These are phyloP conservation scores for Bipolaris gigantea DNA, from an alignment of 2,329 filamentous ascomycete species.

Conservation along the genomic window DNA sequence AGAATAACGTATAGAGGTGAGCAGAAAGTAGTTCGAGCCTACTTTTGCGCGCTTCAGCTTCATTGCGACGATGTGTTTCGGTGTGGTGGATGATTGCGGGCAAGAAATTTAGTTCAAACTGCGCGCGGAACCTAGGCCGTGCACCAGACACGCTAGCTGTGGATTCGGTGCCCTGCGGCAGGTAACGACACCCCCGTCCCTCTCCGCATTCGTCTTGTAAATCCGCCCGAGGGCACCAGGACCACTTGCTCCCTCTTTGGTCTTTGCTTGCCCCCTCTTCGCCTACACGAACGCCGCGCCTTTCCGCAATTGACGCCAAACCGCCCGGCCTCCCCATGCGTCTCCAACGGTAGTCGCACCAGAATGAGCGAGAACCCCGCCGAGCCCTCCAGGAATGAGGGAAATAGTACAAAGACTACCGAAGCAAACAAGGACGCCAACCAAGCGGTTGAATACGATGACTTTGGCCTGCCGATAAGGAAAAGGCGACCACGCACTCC, in stretches of 20 bases:
- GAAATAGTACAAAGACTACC: slow-evolving; percentile 19
- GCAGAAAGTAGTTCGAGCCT: not conserved
- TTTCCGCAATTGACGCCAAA: not conserved
- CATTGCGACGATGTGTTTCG: slow-evolving; percentile 23
- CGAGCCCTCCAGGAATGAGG: slow-evolving; percentile 31
- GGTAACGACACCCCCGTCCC: slow-evolving; percentile 17
- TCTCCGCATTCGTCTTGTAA: slow-evolving; percentile 17
- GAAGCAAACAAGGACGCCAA: slow-evolving; percentile 14
- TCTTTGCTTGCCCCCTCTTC: not conserved
- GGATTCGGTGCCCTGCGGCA: slow-evolving; percentile 17
- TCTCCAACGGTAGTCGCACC: slow-evolving; percentile 21
- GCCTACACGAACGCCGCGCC: not conserved
- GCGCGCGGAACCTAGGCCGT: slow-evolving; percentile 13
- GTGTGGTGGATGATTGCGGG: slow-evolving; percentile 7
- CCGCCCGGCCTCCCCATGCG: slow-evolving; percentile 14
- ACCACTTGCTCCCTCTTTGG: slow-evolving; percentile 12
- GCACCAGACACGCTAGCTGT: slow-evolving; percentile 11
- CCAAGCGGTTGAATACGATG: slow-evolving; percentile 59
- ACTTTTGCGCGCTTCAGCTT: slow-evolving; percentile 41
- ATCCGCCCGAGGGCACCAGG: slow-evolving; percentile 13
- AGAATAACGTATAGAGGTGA: not conserved
- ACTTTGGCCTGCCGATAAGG: slow-evolving; percentile 70
- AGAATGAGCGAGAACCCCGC: slow-evolving; percentile 36
- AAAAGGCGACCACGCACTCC: slow-evolving; percentile 45
- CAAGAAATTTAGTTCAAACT: slow-evolving; percentile 15